Base-by-base conservation (phyloP, 768 basidiomycete species). In the Rhodotorula toruloides region DNA sequence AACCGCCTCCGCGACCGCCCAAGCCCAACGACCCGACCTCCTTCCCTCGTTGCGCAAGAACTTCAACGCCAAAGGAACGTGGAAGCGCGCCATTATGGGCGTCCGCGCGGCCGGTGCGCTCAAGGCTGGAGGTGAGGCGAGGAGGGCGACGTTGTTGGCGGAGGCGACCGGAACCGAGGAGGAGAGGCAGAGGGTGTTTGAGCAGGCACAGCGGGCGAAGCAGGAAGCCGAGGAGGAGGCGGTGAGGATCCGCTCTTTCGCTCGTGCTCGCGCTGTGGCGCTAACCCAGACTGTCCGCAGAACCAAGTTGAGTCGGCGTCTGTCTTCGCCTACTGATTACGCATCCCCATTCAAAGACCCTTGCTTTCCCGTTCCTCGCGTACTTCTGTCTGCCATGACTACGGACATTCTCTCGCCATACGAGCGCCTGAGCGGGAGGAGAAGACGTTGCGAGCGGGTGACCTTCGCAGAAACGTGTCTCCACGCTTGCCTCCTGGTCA, bases 41-140 rank as follows among this genome's bases (percentile, higher is more conserved):
- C 79, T 97, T 73, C 93, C 94, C 36, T 84, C 88, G 50, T 87
- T 98, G 78, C 89, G 86, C 82, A 89, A 85, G 78, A 87, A 85
- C 37, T 92, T 96, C 80, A 85, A 96, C 76, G 91, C 90, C 39
- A 89, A 84, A 80, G 84, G 83, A 78, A 85, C 89, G 25, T 94
- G 90, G 65, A 39, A 53, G 17, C 42, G 49, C 36, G 70, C 65
- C 46, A 71, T 71, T 57, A 55, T 63, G 46, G 49, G 54, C 27
- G 72, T 67, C 8, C 61, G 68, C 7, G 72, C 72, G 11, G 72
- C 62, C 9, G 57, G 58, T 6, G 53, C 55, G 6, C 58, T 63
- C 48, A 61, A 67, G 16, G 60, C 54, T 4, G 70, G 66, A 0
- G 70, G 66, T 2, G 53, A 76, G 43, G 57, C 63, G 22, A 27